These are phyloP conservation scores for Actinomortierella ambigua DNA, from an alignment of 371 early-diverging fungal species.

Conservation along the genomic window DNA sequence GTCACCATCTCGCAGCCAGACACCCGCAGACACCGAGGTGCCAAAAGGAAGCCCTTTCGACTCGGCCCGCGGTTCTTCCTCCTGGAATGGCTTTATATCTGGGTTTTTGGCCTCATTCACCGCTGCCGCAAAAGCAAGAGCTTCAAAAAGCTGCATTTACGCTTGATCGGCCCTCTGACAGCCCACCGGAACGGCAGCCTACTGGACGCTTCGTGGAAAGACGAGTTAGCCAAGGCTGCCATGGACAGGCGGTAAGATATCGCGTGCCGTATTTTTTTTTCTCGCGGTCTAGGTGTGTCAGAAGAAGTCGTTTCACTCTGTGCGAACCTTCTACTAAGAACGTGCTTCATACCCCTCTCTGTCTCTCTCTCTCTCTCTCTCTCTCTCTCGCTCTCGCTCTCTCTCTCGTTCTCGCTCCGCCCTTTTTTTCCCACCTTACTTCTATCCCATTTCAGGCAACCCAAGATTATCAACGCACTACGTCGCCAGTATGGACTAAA, in stretches of 20 bases:
- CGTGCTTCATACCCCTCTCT: constrained; percentile 21
- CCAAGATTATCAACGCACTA: constrained; percentile 19
- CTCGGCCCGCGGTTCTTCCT: constrained; percentile 31
- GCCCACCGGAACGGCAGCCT: constrained; percentile 30
- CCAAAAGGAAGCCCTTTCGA: constrained; percentile 18
- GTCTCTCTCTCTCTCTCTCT: too few species aligned
- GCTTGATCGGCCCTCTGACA: constrained; percentile 13
- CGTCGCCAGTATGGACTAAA: constrained; percentile 19
- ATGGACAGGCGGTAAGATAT: constrained; percentile 9
- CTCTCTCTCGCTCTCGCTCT: background rate
- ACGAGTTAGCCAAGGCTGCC: constrained; percentile 16
- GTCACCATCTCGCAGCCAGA: too few species aligned
- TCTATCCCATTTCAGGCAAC: constrained; percentile 8
- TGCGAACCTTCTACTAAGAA: background rate
- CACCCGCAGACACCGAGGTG: background rate
- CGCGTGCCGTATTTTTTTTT: too few species aligned
- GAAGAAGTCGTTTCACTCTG: background rate
- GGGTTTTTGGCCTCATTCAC: constrained; percentile 32
- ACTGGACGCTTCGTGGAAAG: constrained; percentile 28
- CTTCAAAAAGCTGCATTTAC: constrained; percentile 21
- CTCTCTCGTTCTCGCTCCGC: background rate
- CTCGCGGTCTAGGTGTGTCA: constrained; percentile 7
- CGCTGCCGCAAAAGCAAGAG: constrained; percentile 19
- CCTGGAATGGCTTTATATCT: constrained; percentile 38
- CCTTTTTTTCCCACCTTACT: background rate